These are phyloP conservation scores for Akanthomyces dipterigenus DNA, from an alignment of 2,329 filamentous ascomycete species.

Conservation along the genomic window DNA sequence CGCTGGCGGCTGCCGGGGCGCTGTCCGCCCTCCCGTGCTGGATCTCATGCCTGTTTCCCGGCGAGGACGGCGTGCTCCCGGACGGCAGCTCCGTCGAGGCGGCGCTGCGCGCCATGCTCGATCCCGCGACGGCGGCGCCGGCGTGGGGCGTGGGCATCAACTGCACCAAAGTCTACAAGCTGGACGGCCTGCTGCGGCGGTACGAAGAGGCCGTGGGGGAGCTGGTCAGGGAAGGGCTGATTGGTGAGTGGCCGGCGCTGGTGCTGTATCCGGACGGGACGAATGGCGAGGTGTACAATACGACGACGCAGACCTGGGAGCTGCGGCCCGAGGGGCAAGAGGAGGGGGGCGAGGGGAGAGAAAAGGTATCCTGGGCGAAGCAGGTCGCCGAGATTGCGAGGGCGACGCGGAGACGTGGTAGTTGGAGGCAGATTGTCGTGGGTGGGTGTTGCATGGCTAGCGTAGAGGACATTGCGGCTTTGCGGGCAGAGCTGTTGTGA, in stretches of 20 bases:
- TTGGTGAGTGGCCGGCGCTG: slow-evolving; percentile 42
- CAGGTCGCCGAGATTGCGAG: slow-evolving; percentile 36
- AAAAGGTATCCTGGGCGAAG: slow-evolving; percentile 36
- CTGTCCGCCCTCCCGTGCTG: slow-evolving; percentile 41
- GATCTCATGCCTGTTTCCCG: slow-evolving; percentile 58
- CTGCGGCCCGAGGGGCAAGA: slow-evolving; percentile 41
- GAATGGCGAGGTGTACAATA: slow-evolving; percentile 61
- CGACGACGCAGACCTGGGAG: slow-evolving; percentile 54
- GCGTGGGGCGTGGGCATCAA: slow-evolving; percentile 62
- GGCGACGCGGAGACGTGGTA: slow-evolving; percentile 27
- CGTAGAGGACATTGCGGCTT: slow-evolving; percentile 28
- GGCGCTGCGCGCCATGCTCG: slow-evolving; percentile 32
- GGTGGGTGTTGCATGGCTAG: slow-evolving; percentile 48
- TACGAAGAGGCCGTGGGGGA: slow-evolving; percentile 43
- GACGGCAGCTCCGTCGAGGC: slow-evolving; percentile 42
- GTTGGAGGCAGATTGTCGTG: slow-evolving; percentile 41
- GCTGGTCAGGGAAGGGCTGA: slow-evolving; percentile 28
- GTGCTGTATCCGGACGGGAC: slow-evolving; percentile 65
- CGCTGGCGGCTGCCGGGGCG: slow-evolving; percentile 24
- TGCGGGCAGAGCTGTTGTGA: slow-evolving; percentile 13
- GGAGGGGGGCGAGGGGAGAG: slow-evolving; percentile 22
- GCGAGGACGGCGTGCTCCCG: slow-evolving; percentile 44
- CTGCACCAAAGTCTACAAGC: slow-evolving; percentile 59
- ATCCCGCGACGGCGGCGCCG: slow-evolving; percentile 15
- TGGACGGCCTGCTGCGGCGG: slow-evolving; percentile 46